phyloP scores from a whole-genome alignment of 208 protist genomes.

The Strigomonas culicis region DNA sequence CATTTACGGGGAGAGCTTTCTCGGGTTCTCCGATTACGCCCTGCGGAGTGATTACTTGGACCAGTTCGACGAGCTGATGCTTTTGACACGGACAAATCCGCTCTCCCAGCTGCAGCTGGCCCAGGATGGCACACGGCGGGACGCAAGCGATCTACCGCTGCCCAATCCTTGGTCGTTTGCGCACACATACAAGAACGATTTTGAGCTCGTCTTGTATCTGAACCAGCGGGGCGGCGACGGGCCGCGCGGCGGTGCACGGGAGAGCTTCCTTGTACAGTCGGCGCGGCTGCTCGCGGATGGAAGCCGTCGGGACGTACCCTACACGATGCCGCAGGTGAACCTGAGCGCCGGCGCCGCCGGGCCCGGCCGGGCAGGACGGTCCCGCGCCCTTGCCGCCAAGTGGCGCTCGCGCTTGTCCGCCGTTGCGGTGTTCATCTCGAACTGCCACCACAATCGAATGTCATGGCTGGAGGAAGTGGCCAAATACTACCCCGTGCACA shows the following conservation, averaged over 20 bases:
- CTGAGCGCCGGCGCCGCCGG: neutral
- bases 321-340: slow-evolving; percentile 8
- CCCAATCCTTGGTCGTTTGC: slow-evolving; percentile 13
- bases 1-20: slow-evolving; percentile 15
- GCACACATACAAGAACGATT: slow-evolving; percentile 12
- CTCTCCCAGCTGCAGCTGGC: neutral
- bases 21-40: slow-evolving; percentile 13
- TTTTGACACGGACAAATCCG: slow-evolving; percentile 8
- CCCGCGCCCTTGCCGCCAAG: neutral
- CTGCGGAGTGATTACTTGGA: slow-evolving; percentile 8
- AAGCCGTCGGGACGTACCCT: neutral
- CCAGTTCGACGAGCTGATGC: slow-evolving; percentile 18
- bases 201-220: slow-evolving; percentile 18
- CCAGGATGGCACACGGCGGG: neutral
- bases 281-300: neutral
- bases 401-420: slow-evolving; percentile 15
- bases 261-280: neutral
- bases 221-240: neutral
- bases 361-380: neutral
- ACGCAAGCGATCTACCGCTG: neutral
- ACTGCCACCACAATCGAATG: slow-evolving; percentile 20
- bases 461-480: slow-evolving; percentile 21
- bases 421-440: slow-evolving; percentile 23
- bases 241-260: neutral
- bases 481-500: slow-evolving; percentile 39